Evolutionary conservation across 2,329 filamentous ascomycete genomes (phyloP), one percentile per base, ranked within the genome.

Genomic region (Alternaria sp.): DNA sequence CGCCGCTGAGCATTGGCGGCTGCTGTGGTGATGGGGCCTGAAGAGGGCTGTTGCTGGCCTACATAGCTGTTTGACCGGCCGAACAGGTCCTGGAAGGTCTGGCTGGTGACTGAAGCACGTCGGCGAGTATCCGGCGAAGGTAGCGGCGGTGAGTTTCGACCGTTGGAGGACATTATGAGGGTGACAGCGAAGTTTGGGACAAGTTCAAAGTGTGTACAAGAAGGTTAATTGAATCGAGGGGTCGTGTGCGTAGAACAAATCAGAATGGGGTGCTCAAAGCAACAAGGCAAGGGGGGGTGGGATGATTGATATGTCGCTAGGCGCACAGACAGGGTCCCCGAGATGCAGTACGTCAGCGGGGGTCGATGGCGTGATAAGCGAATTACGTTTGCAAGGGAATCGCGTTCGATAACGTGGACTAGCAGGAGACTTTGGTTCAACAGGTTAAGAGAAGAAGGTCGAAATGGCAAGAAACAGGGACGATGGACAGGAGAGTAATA

Each of bases 11-110:
- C 82, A 66, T 84, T 81, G 62, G 80, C 81, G 40, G 83, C 83
- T 32, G 83, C 83, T 32, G 78, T 78, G 41, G 81, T 81, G 67
- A 84, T 84, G 55, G 83, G 81, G 40, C 82, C 83, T 20, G 79
- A 76, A 61, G 79, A 76, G 36, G 73, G 64, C 57, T 72, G 69
- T 36, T 74, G 74, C 54, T 72, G 73, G 55, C 72, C 74, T 51
- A 67, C 74, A 49, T 75, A 73, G 66, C 71, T 77, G 70, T 70
- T 70, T 58, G 73, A 71, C 54, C 78, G 75, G 44, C 75, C 80
- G 66, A 84, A 84, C 49, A 85, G 75, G 70, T 82, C 81, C 53
- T 81, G 81, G 65, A 84, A 82, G 4, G 81, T 82, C 72, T 82
- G 80, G 64, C 81, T 81, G 2, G 81, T 81, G 61, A 84, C 77